These are phyloP conservation scores for Myriosclerotinia scirpicola DNA, from an alignment of 2,329 filamentous ascomycete species.

Conservation along the genomic window DNA sequence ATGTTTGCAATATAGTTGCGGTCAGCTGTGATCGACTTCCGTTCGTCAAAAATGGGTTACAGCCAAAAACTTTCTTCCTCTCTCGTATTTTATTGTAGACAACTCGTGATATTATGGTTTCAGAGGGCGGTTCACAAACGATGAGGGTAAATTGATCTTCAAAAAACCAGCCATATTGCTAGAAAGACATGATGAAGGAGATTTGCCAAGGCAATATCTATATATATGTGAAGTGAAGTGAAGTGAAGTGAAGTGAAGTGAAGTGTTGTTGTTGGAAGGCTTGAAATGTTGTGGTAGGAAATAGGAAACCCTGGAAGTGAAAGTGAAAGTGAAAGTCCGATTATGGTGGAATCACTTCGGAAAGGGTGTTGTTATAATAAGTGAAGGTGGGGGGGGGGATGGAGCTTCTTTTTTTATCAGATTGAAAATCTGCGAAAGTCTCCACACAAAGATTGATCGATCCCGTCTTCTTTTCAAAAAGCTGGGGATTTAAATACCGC, in stretches of 20 bases:
- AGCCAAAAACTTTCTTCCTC: constrained; percentile 6
- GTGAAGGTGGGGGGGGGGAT: constrained; percentile 7
- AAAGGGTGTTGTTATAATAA: not conserved
- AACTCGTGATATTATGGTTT: constrained; percentile 19
- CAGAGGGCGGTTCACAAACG: constrained; percentile 13
- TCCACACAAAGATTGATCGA: constrained; percentile 5
- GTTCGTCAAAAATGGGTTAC: not conserved
- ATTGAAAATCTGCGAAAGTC: constrained; percentile 18
- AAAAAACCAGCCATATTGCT: constrained; percentile 14
- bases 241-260: too few relatives aligned
- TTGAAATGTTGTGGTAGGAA: not conserved
- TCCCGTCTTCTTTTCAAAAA: not conserved
- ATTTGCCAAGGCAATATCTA: not conserved
- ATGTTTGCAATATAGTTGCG: constrained; percentile 13
- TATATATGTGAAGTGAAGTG: too few relatives aligned
- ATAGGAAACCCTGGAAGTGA: too few relatives aligned
- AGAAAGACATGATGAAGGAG: constrained; percentile 13
- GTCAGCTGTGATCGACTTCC: not conserved
- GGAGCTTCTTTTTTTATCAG: constrained; percentile 16
- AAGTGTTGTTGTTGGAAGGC: not conserved
- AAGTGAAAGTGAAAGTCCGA: constrained; percentile 12
- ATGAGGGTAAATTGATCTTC: constrained; percentile 11
- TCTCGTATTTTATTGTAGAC: constrained; percentile 19
- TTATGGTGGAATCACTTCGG: constrained; percentile 13
- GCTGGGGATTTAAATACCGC: not conserved